Evolutionary conservation across 495 filamentous ascomycete species (phyloP).

Genomic region (Aspergillus leporis): DNA sequence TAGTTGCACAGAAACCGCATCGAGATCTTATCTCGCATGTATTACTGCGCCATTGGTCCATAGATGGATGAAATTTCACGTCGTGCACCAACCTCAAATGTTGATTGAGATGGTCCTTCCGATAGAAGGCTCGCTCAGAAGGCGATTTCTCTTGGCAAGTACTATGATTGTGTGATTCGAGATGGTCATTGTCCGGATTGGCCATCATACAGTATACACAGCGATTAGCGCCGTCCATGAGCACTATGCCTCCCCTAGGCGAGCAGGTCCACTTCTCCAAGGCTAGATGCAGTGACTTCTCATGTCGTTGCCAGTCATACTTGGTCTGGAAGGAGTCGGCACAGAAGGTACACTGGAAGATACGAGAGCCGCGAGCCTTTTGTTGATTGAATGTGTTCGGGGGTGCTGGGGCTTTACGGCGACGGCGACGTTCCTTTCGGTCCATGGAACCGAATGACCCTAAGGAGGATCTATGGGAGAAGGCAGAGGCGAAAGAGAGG

Average conservation of each 20-base stretch:
- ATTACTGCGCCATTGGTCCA: constrained; percentile 78
- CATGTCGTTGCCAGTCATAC: constrained; percentile 90
- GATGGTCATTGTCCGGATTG: constrained; percentile 68
- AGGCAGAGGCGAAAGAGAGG: constrained; percentile 71
- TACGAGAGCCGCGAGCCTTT: constrained; percentile 41
- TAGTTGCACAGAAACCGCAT: constrained; percentile 69
- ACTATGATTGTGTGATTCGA: constrained; percentile 74
- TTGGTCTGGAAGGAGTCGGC: constrained; percentile 85
- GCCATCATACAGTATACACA: constrained; percentile 74
- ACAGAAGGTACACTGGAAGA: constrained; percentile 92
- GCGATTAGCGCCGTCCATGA: constrained; percentile 38
- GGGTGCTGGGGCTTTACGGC: constrained; percentile 55
- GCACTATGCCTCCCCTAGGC: constrained; percentile 51
- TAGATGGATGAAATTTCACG: constrained; percentile 64
- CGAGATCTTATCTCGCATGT: constrained; percentile 70
- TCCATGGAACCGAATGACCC: constrained; percentile 69
- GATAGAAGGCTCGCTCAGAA: constrained; percentile 77
- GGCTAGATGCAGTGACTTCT: constrained; percentile 81
- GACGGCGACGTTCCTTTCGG: constrained; percentile 69
- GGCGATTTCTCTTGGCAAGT: constrained; percentile 71
- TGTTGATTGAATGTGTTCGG: constrained; percentile 45
- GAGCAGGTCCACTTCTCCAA: constrained; percentile 88
- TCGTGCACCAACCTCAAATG: constrained; percentile 80
- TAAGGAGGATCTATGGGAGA: constrained; percentile 64
- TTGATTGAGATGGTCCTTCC: constrained; percentile 86